phyloP scores from a whole-genome alignment of 768 basidiomycete species.

The Rhizopogon vesiculosus region DNA sequence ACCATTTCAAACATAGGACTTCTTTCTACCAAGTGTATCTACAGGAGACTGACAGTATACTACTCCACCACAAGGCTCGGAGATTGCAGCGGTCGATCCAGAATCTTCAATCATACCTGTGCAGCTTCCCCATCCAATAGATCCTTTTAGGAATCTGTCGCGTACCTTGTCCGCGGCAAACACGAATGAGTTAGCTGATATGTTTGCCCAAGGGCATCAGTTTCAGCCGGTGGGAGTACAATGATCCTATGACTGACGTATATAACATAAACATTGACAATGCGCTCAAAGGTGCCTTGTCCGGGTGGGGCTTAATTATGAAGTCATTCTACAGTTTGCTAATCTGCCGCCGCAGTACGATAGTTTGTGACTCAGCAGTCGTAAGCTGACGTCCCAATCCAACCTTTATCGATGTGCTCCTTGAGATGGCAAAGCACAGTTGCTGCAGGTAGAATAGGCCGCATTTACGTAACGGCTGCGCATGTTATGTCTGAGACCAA shows the following conservation, averaged over 20 bases:
- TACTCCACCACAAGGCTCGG: no score
- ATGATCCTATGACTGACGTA: neutral
- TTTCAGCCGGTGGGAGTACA: neutral
- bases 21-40: no score
- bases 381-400: neutral
- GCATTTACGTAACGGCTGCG: constrained; percentile 71
- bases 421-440: constrained; percentile 76
- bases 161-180: no score
- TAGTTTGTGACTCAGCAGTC: neutral
- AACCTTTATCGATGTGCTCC: constrained; percentile 67
- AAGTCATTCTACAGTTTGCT: constrained; percentile 62
- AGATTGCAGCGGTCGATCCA: no score
- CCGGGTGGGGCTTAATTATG: constrained; percentile 63
- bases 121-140: no score
- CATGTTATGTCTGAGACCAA: constrained; percentile 15
- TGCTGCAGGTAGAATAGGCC: constrained; percentile 82
- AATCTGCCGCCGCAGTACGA: no score
- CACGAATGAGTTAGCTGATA: no score
- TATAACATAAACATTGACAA: constrained; percentile 74
- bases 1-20: no score
- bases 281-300: constrained; percentile 72
- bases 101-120: no score
- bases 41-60: no score
- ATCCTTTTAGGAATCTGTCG: no score
- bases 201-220: no score